Conservation (phyloP, 164 flowering plant genomes). For the Umbilicus rupestris region DNA sequence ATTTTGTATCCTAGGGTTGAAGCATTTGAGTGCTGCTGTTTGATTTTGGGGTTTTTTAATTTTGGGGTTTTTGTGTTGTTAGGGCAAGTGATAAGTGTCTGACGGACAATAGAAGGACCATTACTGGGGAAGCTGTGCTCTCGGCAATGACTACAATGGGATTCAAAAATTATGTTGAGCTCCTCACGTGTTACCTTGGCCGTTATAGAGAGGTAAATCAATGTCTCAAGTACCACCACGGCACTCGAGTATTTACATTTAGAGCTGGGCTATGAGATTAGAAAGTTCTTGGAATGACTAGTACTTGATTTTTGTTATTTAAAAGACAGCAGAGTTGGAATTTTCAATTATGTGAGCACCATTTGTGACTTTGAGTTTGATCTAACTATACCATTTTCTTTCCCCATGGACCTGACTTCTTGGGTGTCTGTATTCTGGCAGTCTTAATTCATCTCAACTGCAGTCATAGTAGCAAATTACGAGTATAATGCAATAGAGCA, state of each 20-base stretch:
- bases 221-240: background rate
- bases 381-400: background rate
- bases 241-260: too few relatives aligned
- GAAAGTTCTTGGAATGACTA: background rate
- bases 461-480: background rate
- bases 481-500: background rate
- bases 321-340: too few relatives aligned
- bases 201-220: constrained; percentile 68
- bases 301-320: background rate
- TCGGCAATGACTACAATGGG: constrained; percentile 79
- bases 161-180: constrained; percentile 67
- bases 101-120: constrained; percentile 69
- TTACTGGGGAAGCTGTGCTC: constrained; percentile 69
- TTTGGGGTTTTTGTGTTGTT: constrained; percentile 12
- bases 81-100: constrained; percentile 84
- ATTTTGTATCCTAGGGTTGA: background rate
- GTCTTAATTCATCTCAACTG: background rate
- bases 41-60: constrained; percentile 7
- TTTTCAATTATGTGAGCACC: too few relatives aligned
- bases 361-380: background rate
- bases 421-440: background rate
- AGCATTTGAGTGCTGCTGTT: background rate
- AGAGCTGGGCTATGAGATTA: too few relatives aligned
- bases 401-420: background rate
- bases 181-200: constrained; percentile 44